Evolutionary conservation across 208 protist species (phyloP).

Genomic region (Leishmania guyanensis): DNA sequence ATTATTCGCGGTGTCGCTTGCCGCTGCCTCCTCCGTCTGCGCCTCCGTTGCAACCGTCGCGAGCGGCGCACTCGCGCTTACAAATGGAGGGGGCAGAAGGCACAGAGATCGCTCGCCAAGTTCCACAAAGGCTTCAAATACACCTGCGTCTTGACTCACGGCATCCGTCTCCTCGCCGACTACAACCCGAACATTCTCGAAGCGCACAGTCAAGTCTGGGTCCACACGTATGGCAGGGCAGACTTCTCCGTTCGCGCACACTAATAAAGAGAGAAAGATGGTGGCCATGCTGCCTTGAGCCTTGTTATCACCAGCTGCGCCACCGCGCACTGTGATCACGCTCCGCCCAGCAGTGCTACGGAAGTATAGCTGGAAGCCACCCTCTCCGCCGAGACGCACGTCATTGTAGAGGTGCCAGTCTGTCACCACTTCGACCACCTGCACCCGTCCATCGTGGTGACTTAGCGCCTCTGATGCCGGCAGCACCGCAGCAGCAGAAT

Average conservation of each 20-base stretch:
- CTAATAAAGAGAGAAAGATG: constrained; percentile 12
- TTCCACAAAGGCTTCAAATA: constrained; percentile 13
- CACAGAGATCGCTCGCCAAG: constrained; percentile 31
- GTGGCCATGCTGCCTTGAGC: neutral
- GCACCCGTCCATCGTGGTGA: constrained; percentile 15
- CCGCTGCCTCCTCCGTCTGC: neutral
- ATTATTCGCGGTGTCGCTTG: neutral
- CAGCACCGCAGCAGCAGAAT: neutral
- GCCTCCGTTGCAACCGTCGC: neutral
- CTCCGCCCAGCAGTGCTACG: constrained; percentile 14
- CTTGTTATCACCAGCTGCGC: neutral
- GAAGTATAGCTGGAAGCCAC: constrained; percentile 26
- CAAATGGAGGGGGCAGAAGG: constrained; percentile 12
- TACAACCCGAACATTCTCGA: constrained; percentile 23
- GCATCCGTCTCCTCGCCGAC: neutral
- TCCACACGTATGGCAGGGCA: constrained; percentile 27
- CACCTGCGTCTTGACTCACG: neutral
- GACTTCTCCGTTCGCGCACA: constrained; percentile 21
- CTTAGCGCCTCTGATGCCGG: neutral
- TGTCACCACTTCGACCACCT: constrained; percentile 19
- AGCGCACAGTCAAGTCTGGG: constrained; percentile 29
- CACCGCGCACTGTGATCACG: constrained; percentile 31
- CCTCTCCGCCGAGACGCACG: constrained; percentile 24
- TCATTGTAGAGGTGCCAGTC: constrained; percentile 25
- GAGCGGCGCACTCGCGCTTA: neutral